These are phyloP conservation scores for Schizochytrium sp. DNA, from an alignment of 108 stramenopile genomes.

Conservation along the genomic window DNA sequence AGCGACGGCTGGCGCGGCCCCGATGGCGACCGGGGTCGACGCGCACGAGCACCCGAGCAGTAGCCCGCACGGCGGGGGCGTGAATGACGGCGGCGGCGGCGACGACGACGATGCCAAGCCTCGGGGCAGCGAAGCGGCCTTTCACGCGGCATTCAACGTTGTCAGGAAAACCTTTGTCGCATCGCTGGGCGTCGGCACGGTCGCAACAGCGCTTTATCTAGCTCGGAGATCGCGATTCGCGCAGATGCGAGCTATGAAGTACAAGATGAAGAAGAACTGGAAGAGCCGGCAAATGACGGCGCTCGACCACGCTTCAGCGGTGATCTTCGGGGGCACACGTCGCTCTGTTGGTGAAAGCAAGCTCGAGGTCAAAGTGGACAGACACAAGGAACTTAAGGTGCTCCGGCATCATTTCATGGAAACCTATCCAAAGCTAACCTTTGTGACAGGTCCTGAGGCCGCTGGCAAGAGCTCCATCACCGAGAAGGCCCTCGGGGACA, in stretches of 20 bases:
- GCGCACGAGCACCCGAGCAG: neutral
- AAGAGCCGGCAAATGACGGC: neutral
- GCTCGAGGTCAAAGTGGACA: neutral
- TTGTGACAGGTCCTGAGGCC: neutral
- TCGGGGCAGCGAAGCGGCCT: neutral
- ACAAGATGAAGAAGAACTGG: conserved; percentile 11
- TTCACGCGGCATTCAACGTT: neutral
- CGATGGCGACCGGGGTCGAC: no score
- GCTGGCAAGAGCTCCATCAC: neutral
- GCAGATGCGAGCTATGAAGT: neutral
- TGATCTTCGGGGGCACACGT: neutral
- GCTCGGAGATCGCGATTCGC: neutral
- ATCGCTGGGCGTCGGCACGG: neutral
- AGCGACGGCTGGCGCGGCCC: no score
- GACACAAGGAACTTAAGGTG: neutral
- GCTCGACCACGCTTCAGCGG: neutral
- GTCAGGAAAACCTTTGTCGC: neutral
- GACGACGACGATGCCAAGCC: neutral
- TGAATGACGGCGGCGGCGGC: neutral
- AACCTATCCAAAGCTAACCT: neutral
- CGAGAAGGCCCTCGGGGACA: neutral
- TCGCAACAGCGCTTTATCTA: neutral
- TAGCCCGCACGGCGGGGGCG: neutral
- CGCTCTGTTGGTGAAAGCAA: neutral
- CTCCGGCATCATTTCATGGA: conserved; percentile 5